Evolutionary conservation across 768 basidiomycete genomes (phyloP), one percentile per base, ranked within the genome.

Genomic region (Floccularia luteovirens): DNA sequence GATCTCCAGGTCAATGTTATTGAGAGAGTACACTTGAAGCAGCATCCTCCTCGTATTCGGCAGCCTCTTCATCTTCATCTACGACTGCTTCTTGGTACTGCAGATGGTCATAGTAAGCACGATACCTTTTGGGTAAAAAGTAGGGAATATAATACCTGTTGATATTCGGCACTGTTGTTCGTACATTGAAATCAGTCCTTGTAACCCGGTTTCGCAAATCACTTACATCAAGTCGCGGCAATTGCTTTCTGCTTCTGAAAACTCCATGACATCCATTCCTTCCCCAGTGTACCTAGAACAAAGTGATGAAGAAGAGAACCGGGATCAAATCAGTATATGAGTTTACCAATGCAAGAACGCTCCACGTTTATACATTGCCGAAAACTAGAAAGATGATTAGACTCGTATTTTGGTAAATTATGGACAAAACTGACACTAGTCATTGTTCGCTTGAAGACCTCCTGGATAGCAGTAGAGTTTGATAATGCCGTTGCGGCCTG

Each of bases 231-330:
- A 58, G 62, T 91, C 90, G 2, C 69, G 72, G 2, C 75, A 66
- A 55, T 90, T 90, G 54, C 83, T 90, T 63, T 90, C 88, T 0
- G 90, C 89, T 58, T 91, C 89, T 0, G 83, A 74, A 59, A 91
- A 90, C 60, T 91, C 75, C 81, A 82, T 74, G 13, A 73, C 55
- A 55, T 92, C 91, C 91, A 93, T 92, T 31, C 90, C 90, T 58
- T 93, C 90, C 10, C 78, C 84, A 6, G 79, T 85, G 57, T 90
- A 92, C 71, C 68, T 71, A 41, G 8, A 12, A 20, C n/a, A 4
- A n/a, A 43, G 4, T 7, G 3, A 12, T 1, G 25, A 24, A 21
- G 22, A 14, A 31, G 8, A 31, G n/a, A 28, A 21, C 17, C 5
- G 1, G 16, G 32, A 8, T 10, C 10, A 33, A 21, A 12, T 12